Percentiles rank a stretch among this genome's conserved stretches.
Evolutionary conservation across 805 yeast genomes (phyloP).

Genomic region (Starmerella powellii): DNA sequence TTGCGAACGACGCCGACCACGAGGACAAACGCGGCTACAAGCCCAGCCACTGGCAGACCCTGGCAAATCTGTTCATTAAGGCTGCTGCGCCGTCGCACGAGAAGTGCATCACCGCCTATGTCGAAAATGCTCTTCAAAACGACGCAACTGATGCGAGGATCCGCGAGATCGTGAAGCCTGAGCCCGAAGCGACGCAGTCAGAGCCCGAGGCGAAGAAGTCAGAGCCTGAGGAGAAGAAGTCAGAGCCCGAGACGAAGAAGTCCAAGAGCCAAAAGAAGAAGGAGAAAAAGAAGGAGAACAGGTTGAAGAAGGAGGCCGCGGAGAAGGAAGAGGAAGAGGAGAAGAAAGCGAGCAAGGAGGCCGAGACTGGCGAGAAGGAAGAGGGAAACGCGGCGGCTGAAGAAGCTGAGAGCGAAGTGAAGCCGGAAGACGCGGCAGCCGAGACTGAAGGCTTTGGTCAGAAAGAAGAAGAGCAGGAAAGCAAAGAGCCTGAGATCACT

Average conservation of each 20-base stretch:
- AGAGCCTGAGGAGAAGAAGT: no score
- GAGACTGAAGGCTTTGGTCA: not conserved
- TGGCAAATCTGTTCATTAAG: slow-evolving; percentile 11
- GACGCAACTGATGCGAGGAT: not conserved
- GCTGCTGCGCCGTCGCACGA: slow-evolving; percentile 5
- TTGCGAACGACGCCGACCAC: not conserved
- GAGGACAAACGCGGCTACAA: not conserved
- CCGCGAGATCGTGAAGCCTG: not conserved
- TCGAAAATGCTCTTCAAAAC: not conserved
- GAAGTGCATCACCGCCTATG: slow-evolving; percentile 4
- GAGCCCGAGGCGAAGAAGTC: no score
- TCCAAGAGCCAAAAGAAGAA: no score
- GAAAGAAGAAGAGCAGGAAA: not conserved
- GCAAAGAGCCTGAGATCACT: no score
- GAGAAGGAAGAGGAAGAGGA: not conserved
- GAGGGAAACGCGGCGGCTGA: not conserved
- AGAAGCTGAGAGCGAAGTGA: not conserved
- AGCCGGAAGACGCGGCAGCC: not conserved
- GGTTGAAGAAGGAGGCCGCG: not conserved
- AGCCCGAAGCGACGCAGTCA: no score
- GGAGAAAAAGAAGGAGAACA: no score
- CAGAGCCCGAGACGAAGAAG: no score
- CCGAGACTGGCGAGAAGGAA: slow-evolving; percentile 1
- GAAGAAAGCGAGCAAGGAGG: no score
- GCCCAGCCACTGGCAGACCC: slow-evolving; percentile 8